Percentiles rank a stretch among this genome's conserved stretches.
phyloP scores from a whole-genome alignment of 2,329 filamentous ascomycete species.

The Colletotrichum orbiculare region DNA sequence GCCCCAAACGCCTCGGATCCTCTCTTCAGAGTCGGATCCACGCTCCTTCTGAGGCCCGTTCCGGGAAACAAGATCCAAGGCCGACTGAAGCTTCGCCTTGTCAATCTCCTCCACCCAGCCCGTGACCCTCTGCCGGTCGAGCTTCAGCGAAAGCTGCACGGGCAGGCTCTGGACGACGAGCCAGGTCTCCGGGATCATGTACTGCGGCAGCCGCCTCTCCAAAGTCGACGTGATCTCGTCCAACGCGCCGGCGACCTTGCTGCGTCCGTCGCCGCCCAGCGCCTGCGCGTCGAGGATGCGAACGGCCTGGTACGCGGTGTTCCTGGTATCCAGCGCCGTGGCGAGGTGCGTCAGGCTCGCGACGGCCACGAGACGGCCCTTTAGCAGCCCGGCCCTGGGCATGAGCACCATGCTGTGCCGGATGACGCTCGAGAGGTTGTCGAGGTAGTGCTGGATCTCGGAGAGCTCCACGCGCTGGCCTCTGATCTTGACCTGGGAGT shows the following conservation, averaged over 20 bases:
- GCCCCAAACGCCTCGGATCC: constrained; percentile 45
- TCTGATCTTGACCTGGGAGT: constrained; percentile 39
- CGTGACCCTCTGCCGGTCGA: constrained; percentile 31
- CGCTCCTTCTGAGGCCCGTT: not conserved
- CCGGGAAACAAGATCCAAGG: not conserved
- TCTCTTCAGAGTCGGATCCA: constrained; percentile 12
- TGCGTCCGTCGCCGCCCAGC: not conserved
- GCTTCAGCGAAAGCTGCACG: constrained; percentile 37
- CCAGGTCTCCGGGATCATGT: constrained; percentile 40
- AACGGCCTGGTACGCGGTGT: not conserved
- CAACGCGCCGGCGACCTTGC: not conserved
- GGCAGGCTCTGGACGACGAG: constrained; percentile 37
- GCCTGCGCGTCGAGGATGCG: not conserved
- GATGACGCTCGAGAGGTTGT: not conserved
- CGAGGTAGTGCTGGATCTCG: constrained; percentile 28
- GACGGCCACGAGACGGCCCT: constrained; percentile 18
- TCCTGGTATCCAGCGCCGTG: not conserved
- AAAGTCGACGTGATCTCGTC: not conserved
- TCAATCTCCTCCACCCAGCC: constrained; percentile 20
- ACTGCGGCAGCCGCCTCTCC: constrained; percentile 30
- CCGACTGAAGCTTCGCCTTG: not conserved
- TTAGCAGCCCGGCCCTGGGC: not conserved
- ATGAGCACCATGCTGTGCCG: constrained; percentile 13
- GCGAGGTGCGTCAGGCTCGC: constrained; percentile 2
- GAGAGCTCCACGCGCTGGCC: constrained; percentile 29